These are phyloP conservation scores for Vanderwaltozyma tropicalis DNA, from an alignment of 805 yeast genomes.

Conservation along the genomic window DNA sequence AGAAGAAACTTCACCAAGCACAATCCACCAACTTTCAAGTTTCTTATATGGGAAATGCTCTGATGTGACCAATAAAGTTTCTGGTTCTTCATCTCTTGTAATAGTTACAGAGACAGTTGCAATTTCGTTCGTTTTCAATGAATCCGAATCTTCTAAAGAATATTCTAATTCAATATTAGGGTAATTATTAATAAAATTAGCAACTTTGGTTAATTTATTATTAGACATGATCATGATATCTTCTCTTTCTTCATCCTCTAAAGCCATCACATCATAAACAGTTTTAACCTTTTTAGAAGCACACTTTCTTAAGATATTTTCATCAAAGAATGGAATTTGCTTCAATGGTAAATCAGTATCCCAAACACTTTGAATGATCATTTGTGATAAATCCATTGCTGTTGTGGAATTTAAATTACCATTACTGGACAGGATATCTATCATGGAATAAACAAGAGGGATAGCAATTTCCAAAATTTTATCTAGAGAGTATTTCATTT, in stretches of 20 bases:
- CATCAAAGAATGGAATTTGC: slow-evolving; percentile 66
- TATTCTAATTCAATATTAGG: slow-evolving; percentile 73
- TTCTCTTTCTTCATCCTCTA: slow-evolving; percentile 65
- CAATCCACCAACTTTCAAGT: slow-evolving; percentile 69
- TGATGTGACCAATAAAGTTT: slow-evolving; percentile 49
- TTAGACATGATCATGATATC: slow-evolving; percentile 47
- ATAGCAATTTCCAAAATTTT: slow-evolving; percentile 40
- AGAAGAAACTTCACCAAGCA: slow-evolving; percentile 55
- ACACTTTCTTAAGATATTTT: slow-evolving; percentile 42
- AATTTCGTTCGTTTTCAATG: slow-evolving; percentile 39
- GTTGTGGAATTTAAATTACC: slow-evolving; percentile 68
- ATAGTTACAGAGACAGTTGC: slow-evolving; percentile 39
- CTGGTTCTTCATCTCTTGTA: slow-evolving; percentile 70
- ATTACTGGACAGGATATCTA: slow-evolving; percentile 70
- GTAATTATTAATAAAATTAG: slow-evolving; percentile 79
- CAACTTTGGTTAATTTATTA: slow-evolving; percentile 50
- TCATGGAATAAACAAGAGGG: slow-evolving; percentile 50
- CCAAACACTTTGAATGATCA: slow-evolving; percentile 83
- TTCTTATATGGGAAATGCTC: slow-evolving; percentile 51
- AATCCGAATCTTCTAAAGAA: slow-evolving; percentile 34
- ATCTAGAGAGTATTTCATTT: slow-evolving; percentile 47
- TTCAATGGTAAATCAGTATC: slow-evolving; percentile 64
- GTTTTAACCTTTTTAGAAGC: slow-evolving; percentile 46
- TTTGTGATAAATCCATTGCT: slow-evolving; percentile 82
- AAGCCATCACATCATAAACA: slow-evolving; percentile 65